Percentiles rank a stretch among this genome's conserved stretches.
Conservation (phyloP, 805 yeast genomes). For the Wickerhamiella musiphila region DNA sequence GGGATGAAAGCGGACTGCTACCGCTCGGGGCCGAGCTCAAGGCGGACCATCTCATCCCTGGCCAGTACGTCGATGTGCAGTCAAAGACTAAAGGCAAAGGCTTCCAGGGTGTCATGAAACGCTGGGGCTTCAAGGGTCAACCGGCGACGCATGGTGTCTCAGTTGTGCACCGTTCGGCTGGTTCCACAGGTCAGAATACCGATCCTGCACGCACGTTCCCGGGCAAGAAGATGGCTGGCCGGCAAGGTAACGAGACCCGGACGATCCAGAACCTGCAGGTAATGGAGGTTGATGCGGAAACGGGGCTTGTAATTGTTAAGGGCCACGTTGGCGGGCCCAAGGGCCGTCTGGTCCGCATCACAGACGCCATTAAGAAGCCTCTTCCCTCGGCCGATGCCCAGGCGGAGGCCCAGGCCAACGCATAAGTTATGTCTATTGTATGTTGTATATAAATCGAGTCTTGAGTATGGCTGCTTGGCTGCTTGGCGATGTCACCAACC, state of each 20-base stretch:
- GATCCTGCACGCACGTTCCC: constrained; percentile 93
- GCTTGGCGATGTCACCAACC: too few relatives aligned
- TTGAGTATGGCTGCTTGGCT: too few relatives aligned
- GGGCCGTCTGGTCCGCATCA: constrained; percentile 52
- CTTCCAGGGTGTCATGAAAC: constrained; percentile 94
- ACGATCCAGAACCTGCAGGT: constrained; percentile 66
- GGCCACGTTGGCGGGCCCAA: constrained; percentile 88
- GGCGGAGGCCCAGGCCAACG: too few relatives aligned
- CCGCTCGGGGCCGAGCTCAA: constrained; percentile 62
- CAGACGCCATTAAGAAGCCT: constrained; percentile 45
- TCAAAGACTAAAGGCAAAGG: constrained; percentile 87
- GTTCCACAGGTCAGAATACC: constrained; percentile 92
- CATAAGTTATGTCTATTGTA: too few relatives aligned
- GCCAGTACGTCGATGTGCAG: constrained; percentile 69
- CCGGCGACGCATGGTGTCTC: constrained; percentile 94
- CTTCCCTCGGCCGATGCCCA: constrained; percentile 11
- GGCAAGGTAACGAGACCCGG: constrained; percentile 64
- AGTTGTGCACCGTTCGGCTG: constrained; percentile 82
- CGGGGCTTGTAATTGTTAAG: constrained; percentile 66
- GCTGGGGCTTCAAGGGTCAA: constrained; percentile 78
- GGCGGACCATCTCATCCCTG: constrained; percentile 71
- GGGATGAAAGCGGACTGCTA: constrained; percentile 43
- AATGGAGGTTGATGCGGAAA: constrained; percentile 61
- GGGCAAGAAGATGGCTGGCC: constrained; percentile 97
- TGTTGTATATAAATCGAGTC: too few relatives aligned